These are phyloP conservation scores for Mycena olivaceomarginata DNA, from an alignment of 768 basidiomycete genomes.

Conservation along the genomic window DNA sequence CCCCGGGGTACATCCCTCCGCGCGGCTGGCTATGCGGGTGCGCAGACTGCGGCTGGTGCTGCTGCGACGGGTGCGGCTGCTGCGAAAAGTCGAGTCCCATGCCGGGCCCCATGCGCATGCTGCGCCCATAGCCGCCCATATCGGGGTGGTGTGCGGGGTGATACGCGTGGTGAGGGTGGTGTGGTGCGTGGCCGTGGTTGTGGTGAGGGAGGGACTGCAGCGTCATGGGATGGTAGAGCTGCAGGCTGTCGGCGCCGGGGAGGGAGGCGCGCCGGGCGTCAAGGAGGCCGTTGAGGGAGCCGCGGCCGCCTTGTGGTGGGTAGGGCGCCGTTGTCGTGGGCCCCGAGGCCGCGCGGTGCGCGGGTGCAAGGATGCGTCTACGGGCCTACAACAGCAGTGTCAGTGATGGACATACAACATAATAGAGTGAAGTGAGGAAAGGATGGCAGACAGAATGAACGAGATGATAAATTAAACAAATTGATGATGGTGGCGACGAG, in stretches of 20 bases:
- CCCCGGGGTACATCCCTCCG: slow-evolving; percentile 33
- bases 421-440: slow-evolving; percentile 32
- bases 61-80: neutral
- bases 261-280: slow-evolving; percentile 78
- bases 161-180: slow-evolving; percentile 59
- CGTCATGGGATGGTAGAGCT: slow-evolving; percentile 88
- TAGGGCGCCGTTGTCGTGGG: slow-evolving; percentile 89
- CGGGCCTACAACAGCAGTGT: slow-evolving; percentile 72
- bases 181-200: slow-evolving; percentile 50
- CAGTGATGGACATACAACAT: slow-evolving; percentile 40
- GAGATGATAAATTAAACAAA: slow-evolving; percentile 44
- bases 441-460: slow-evolving; percentile 40
- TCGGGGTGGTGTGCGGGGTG: slow-evolving; percentile 58
- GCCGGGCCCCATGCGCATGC: slow-evolving; percentile 62
- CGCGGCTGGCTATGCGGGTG: slow-evolving; percentile 26
- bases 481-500: slow-evolving; percentile 37
- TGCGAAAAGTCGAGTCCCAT: slow-evolving; percentile 63
- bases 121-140: slow-evolving; percentile 45
- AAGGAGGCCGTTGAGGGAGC: slow-evolving; percentile 62
- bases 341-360: slow-evolving; percentile 83
- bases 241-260: slow-evolving; percentile 79
- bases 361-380: slow-evolving; percentile 89
- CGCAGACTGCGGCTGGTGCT: neutral
- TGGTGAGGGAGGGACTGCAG: slow-evolving; percentile 76
- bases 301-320: slow-evolving; percentile 67